A percentile compares a stretch with the other conserved stretches of the same genome.
These are phyloP conservation scores for Arachnomyces sp. DNA, from an alignment of 2,329 filamentous ascomycete species.

Conservation along the genomic window DNA sequence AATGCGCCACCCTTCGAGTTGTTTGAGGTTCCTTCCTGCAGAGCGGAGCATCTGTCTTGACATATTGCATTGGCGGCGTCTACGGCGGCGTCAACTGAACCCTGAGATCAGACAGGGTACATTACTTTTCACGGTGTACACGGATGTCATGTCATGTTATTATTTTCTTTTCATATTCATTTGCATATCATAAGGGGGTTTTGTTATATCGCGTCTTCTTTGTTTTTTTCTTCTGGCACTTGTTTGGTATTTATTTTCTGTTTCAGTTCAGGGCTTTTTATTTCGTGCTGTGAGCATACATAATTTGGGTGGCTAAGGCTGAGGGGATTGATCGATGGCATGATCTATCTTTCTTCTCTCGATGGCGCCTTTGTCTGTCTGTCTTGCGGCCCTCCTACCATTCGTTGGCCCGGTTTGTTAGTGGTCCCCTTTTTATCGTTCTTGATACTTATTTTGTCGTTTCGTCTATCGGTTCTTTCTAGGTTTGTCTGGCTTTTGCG, in stretches of 20 bases:
- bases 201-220: conserved; percentile 22
- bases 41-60: conserved; percentile 9
- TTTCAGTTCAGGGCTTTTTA: conserved; percentile 14
- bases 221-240: conserved; percentile 19
- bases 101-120: conserved; percentile 9
- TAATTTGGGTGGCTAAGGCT: background rate
- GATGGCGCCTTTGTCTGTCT: conserved; percentile 15
- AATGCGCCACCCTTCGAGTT: conserved; percentile 6
- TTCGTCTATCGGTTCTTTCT: no score
- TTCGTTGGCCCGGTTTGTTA: conserved; percentile 7
- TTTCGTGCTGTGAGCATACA: conserved; percentile 3
- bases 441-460: conserved; percentile 10
- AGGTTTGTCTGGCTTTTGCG: no score
- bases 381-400: conserved; percentile 5
- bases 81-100: conserved; percentile 16
- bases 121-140: conserved; percentile 38
- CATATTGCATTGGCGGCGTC: conserved; percentile 16
- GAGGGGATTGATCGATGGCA: conserved; percentile 4
- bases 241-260: conserved; percentile 12
- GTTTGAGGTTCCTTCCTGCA: background rate
- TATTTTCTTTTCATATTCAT: conserved; percentile 12
- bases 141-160: conserved; percentile 19
- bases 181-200: conserved; percentile 13
- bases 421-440: conserved; percentile 13
- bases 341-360: conserved; percentile 14